Conservation (phyloP, 2,329 filamentous ascomycete species). For the Hortaea werneckii region DNA sequence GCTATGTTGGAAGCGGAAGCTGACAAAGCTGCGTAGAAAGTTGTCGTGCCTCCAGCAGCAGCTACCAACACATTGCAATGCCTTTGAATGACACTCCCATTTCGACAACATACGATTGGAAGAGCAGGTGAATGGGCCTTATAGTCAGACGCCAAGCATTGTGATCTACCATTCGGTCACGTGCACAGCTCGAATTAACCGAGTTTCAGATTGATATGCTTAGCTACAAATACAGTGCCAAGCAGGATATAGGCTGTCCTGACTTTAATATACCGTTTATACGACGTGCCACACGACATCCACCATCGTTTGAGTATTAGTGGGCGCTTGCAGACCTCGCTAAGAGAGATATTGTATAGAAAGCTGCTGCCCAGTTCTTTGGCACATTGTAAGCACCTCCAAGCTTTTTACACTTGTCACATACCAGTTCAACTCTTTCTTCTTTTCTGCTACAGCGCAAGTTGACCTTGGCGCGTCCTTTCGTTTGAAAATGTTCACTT, state of each 20-base stretch:
- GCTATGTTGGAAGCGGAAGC: conserved; percentile 30
- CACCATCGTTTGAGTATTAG: conserved; percentile 5
- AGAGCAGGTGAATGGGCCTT: too few species aligned
- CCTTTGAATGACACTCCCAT: too few species aligned
- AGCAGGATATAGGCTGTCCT: too few species aligned
- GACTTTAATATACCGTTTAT: neutral
- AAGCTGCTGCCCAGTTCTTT: neutral
- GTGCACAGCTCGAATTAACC: too few species aligned
- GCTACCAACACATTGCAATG: neutral
- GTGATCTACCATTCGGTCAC: too few species aligned
- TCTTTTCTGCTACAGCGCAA: conserved; percentile 1
- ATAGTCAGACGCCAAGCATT: too few species aligned
- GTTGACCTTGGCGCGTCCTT: conserved; percentile 12
- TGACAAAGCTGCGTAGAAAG: neutral
- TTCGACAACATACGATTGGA: too few species aligned
- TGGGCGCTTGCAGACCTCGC: neutral
- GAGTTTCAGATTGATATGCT: too few species aligned
- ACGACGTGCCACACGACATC: conserved; percentile 2
- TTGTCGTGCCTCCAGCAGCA: neutral
- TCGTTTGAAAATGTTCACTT: conserved; percentile 12
- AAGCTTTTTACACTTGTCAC: neutral
- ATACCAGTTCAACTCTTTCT: conserved; percentile 1
- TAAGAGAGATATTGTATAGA: neutral
- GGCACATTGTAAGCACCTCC: neutral
- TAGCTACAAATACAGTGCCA: too few species aligned